Conservation (phyloP, 306 rosid genomes). For the Psophocarpus tetragonolobus region DNA sequence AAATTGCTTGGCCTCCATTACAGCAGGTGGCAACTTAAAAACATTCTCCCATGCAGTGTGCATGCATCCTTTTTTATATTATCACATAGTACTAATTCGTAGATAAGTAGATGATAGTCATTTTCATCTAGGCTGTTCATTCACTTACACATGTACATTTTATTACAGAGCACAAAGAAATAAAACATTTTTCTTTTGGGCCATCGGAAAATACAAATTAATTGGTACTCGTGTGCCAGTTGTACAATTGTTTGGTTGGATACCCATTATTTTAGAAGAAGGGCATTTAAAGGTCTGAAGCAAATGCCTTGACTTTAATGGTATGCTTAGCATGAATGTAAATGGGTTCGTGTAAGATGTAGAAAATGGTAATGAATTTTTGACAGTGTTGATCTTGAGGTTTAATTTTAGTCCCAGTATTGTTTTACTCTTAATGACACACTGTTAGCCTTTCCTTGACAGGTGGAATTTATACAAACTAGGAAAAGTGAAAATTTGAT, state of each 20-base stretch:
- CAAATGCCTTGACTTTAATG: not conserved
- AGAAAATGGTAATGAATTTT: not conserved
- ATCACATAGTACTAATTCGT: slow-evolving; percentile 1
- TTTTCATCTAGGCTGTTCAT: slow-evolving; percentile 31
- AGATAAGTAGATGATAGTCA: slow-evolving; percentile 28
- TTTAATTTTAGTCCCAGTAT: not conserved
- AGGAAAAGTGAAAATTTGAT: not conserved
- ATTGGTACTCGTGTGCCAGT: slow-evolving; percentile 10
- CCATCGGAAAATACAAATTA: slow-evolving; percentile 21
- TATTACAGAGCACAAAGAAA: slow-evolving; percentile 35
- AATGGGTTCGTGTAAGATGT: not conserved
- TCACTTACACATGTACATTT: slow-evolving; percentile 40
- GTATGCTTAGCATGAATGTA: slow-evolving; percentile 15
- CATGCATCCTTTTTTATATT: slow-evolving; percentile 33
- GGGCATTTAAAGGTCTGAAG: not conserved
- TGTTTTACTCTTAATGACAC: not conserved
- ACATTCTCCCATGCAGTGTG: slow-evolving; percentile 9
- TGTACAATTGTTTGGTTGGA: not conserved
- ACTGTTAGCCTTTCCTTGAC: not conserved
- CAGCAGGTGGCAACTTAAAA: slow-evolving; percentile 63
- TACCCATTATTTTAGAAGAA: not conserved
- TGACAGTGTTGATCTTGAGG: not conserved
- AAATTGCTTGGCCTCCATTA: slow-evolving; percentile 77
- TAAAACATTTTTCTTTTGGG: slow-evolving; percentile 5
- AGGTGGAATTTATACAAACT: not conserved